These are phyloP conservation scores for Metarhizium rileyi DNA, from an alignment of 2,329 filamentous ascomycete genomes.

Conservation along the genomic window DNA sequence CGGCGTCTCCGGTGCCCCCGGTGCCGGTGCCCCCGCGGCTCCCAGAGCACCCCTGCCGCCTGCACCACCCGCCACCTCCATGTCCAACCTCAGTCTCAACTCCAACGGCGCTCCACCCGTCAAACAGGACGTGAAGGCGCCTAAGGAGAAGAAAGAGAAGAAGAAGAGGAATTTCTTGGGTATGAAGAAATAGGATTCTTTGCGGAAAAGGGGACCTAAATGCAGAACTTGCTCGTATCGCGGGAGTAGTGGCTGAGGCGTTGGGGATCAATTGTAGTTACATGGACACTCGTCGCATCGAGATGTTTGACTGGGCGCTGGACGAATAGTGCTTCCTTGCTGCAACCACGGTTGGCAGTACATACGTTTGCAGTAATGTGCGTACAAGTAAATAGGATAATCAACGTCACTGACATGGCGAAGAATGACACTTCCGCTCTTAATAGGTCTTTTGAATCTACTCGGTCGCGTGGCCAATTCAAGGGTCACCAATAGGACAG, in stretches of 20 bases:
- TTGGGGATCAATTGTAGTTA: background rate
- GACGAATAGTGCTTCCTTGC: background rate
- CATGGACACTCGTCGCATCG: background rate
- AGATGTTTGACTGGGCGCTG: background rate
- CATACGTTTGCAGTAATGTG: background rate
- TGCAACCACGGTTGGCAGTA: no score
- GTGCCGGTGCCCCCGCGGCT: no score
- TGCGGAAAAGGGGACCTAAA: slow-evolving; percentile 7
- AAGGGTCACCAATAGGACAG: no score
- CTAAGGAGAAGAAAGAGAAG: slow-evolving; percentile 56
- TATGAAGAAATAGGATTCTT: slow-evolving; percentile 44
- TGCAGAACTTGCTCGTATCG: background rate
- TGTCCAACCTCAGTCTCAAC: slow-evolving; percentile 45
- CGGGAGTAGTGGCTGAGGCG: background rate
- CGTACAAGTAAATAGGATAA: background rate
- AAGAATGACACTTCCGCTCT: background rate
- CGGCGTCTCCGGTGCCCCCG: slow-evolving; percentile 10
- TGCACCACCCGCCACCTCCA: slow-evolving; percentile 41
- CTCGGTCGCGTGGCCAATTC: no score
- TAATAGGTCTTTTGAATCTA: no score
- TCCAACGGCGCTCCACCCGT: slow-evolving; percentile 13
- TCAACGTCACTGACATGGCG: background rate
- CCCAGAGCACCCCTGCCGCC: slow-evolving; percentile 1
- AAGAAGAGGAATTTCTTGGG: slow-evolving; percentile 50
- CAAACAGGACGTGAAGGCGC: slow-evolving; percentile 29